Conservation (phyloP, 108 stramenopile species). For the Cyclostephanos invisitatus region DNA sequence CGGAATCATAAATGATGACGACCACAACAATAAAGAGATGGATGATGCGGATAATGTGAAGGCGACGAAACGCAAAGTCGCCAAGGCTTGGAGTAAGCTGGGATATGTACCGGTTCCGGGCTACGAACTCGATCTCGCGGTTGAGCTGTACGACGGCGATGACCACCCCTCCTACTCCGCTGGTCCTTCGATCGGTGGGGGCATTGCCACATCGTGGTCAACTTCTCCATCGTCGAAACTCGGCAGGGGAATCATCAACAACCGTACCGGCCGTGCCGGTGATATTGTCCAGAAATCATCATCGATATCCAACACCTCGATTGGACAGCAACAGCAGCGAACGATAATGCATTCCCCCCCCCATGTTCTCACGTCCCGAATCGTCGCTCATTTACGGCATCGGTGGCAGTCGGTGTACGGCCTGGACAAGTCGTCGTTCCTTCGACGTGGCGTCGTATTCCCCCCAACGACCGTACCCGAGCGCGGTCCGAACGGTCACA, state of each 20-base stretch:
- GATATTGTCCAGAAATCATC: not conserved
- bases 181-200: slow-evolving; percentile 7
- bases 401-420: slow-evolving; percentile 36
- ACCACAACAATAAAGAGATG: not conserved
- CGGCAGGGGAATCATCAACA: not conserved
- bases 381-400: slow-evolving; percentile 2
- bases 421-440: slow-evolving; percentile 67
- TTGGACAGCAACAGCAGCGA: not conserved
- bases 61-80: slow-evolving; percentile 42
- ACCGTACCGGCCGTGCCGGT: not conserved
- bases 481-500: slow-evolving; percentile 72
- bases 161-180: not conserved
- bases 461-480: slow-evolving; percentile 67
- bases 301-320: slow-evolving; percentile 3
- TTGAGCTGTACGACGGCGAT: not conserved
- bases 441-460: slow-evolving; percentile 56
- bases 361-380: not conserved
- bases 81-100: slow-evolving; percentile 54
- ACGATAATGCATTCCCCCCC: not conserved
- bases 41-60: not conserved
- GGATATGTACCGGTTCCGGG: slow-evolving; percentile 21
- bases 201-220: slow-evolving; percentile 11
- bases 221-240: not conserved
- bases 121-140: slow-evolving; percentile 17
- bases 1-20: not conserved